These are phyloP conservation scores for Rhodamnia argentea DNA, from an alignment of 345 rosid genomes.

Conservation along the genomic window DNA sequence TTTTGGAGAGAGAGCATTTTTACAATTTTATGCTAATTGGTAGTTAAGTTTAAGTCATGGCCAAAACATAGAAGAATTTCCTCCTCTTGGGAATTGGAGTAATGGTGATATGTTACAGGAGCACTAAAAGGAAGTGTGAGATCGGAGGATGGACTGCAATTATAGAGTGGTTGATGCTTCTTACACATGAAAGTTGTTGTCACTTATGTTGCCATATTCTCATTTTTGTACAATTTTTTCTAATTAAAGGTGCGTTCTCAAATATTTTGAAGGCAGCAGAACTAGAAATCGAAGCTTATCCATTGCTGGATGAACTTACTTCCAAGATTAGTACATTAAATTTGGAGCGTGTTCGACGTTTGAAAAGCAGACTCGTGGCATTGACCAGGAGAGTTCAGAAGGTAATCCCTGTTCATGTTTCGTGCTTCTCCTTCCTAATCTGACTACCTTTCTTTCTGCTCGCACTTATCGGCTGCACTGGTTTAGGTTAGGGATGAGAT, in stretches of 20 bases:
- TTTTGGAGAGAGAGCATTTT: background rate
- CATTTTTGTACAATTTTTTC: background rate
- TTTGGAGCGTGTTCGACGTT: slow-evolving; percentile 86
- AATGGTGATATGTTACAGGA: background rate
- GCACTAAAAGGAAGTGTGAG: background rate
- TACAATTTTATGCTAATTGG: background rate
- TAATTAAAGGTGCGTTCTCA: background rate
- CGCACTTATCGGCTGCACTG: background rate
- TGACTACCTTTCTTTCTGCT: background rate
- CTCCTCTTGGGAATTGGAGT: background rate
- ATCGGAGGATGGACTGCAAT: background rate
- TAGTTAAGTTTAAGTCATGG: background rate
- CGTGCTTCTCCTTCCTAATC: background rate
- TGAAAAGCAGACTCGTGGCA: slow-evolving; percentile 96
- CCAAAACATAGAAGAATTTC: background rate
- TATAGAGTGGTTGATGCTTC: background rate
- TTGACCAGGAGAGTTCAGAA: slow-evolving; percentile 91
- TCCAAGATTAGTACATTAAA: slow-evolving; percentile 93
- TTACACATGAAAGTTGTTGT: background rate
- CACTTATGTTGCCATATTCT: background rate
- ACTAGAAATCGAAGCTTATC: slow-evolving; percentile 97
- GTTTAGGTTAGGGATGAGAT: slow-evolving; percentile 89
- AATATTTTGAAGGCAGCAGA: slow-evolving; percentile 74
- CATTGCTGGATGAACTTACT: slow-evolving; percentile 85
- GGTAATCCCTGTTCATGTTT: slow-evolving; percentile 19